Base-by-base conservation (phyloP, 495 filamentous ascomycete species). In the Talaromyces trachyspermus region DNA sequence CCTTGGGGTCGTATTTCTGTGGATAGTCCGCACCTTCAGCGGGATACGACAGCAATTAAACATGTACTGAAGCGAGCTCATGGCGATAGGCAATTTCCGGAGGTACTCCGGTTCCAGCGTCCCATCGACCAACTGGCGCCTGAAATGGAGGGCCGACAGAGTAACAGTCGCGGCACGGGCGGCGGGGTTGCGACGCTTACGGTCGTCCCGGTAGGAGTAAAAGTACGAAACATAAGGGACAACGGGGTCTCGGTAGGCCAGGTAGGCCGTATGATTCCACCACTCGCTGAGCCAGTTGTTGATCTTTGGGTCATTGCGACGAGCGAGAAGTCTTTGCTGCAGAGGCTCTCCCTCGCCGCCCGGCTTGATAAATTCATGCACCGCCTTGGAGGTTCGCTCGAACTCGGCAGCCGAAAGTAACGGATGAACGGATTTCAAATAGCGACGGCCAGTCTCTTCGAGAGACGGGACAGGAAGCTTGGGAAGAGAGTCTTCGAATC, bases 221-320 rank as follows among this genome's bases (percentile, higher is more conserved):
- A 99, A 99, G 76, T 99, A 99, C 63, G 88, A 95, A 54, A 99
- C 94, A 62, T 97, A 99, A 47, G 94, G 94, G 23, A 97, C 86
- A 22, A 99, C 87, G 27, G 94, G 94, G 65, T 96, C 94, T 49
- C 91, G 86, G 74, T 95, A 95, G 49, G 61, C 76, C 46, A 99
- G 77, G 69, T 99, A 99, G 30, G 92, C 90, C 2, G 79, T 77
- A 47, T 90, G 76, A 67, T 96, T 95, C 94, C 94, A 99, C 94
- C 94, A 99, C 56, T 97, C 90, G 50, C 80, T 78, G 14, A 99
- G 63, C 94, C 94, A 99, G 72, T 96, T 99, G 68, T 86, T 87
- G 65, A 75, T 65, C 50, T 88, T 82, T 38, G 94, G 86, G 56
- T 95, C 78, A 46, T 88, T 86, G 27, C 88, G 79, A 46, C 85